Base-by-base conservation (phyloP, 805 yeast species). In the Metahyphopichia silvanorum region DNA sequence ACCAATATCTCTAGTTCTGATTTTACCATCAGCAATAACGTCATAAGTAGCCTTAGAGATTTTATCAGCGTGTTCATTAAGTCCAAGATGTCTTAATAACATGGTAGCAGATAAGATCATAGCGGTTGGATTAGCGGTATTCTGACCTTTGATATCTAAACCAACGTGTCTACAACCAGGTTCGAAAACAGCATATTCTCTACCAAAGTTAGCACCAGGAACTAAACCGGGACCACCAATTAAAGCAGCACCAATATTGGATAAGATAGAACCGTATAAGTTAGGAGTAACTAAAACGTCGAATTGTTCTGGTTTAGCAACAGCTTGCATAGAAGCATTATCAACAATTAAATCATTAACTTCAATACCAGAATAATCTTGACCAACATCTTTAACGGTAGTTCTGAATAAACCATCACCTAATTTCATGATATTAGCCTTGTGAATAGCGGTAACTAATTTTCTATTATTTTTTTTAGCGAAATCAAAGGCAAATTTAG, bases 111-210 rank as follows among this genome's bases (percentile, higher is more conserved):
- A 86, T 55, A 93, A 74, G 54, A 91, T 84, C 91, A 91, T 84
- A 50, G 96, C 98, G 42, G 97, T 86, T 62, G 98, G 98, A 80
- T 91, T 91, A 46, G 98, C 98, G 44, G 86, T 76, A 74, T 87
- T 85, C 68, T 86, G 78, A 59, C 95, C 97, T 75, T 86, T 76
- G 63, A 93, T 86, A 67, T 91, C 97, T 53, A 91, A 76, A 68
- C 98, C 98, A 55, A 89, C 98, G 74, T 89, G 98, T 77, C 98
- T 86, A 72, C 97, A 89, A 70, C 98, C 98, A 55, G 98, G 98
- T 76, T 91, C 98, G 66, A 93, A 91, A 42, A 91, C 94, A 36
- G 98, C 98, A 64, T 83, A 82, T 55, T 91, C 97, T 67, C 95
- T 83, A 68, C 98, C 98, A 49, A 86, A 89, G 76, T 88, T 87